Evolutionary conservation across 176 grass and related monocot genomes (phyloP).

Genomic region (Miscanthus lutarioriparius): DNA sequence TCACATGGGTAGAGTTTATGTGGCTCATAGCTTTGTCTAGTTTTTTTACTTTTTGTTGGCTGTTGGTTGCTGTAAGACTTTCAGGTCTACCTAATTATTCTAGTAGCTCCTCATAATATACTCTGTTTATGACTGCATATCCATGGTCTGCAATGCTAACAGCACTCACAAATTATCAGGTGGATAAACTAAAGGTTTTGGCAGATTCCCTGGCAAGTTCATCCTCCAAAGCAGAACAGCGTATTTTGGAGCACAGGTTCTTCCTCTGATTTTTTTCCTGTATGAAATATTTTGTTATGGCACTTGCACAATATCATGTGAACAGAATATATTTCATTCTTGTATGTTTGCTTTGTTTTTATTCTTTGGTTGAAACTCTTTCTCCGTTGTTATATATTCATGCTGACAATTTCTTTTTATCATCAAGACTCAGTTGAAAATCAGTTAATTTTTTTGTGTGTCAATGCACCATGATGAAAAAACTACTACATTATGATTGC

Average conservation of each 20-base stretch:
- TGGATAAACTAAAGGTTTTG: conserved; percentile 93
- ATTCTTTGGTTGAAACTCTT: conserved; percentile 12
- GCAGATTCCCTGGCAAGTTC: conserved; percentile 91
- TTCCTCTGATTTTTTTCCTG: conserved; percentile 13
- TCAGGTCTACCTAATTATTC: conserved; percentile 13
- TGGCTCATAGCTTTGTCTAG: too few relatives aligned
- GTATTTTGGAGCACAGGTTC: conserved; percentile 96
- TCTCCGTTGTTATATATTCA: conserved; percentile 8
- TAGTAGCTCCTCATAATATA: not conserved
- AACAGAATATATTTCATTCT: not conserved
- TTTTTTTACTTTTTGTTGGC: too few relatives aligned
- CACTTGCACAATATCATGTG: not conserved
- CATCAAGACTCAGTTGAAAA: not conserved
- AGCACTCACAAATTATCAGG: conserved; percentile 47
- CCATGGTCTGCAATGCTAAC: conserved; percentile 18
- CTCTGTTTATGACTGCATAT: conserved; percentile 19
- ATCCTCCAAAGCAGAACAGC: conserved; percentile 92
- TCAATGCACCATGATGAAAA: not conserved
- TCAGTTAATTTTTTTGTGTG: not conserved
- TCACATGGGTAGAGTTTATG: too few relatives aligned
- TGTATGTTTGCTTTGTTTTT: conserved; percentile 16
- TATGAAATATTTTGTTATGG: conserved; percentile 10
- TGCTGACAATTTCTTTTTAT: not conserved
- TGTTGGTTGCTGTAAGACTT: conserved; percentile 13
- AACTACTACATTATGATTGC: not conserved